Percentiles rank a stretch among this genome's conserved stretches.
Conservation (phyloP, 2,329 filamentous ascomycete species). For the Colletotrichum incanum region DNA sequence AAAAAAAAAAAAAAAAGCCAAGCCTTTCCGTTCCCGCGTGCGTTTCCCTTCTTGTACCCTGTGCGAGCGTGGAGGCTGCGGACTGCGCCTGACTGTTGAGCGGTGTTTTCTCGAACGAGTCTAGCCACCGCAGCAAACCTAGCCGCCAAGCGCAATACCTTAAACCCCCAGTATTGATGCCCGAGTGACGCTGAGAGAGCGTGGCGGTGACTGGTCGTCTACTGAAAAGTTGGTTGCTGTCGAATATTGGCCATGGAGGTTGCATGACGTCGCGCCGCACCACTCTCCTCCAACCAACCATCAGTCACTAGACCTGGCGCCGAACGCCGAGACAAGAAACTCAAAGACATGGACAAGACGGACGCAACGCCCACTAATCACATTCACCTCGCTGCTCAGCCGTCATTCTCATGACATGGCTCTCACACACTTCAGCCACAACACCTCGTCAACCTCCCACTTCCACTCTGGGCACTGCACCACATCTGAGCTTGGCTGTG, state of each 20-base stretch:
- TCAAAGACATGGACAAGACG: slow-evolving; percentile 20
- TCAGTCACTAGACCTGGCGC: slow-evolving; percentile 1
- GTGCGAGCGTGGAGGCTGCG: not conserved
- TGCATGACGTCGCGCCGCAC: slow-evolving; percentile 38
- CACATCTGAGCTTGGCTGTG: slow-evolving; percentile 13
- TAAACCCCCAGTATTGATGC: not conserved
- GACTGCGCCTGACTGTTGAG: slow-evolving; percentile 17
- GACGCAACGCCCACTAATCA: slow-evolving; percentile 28
- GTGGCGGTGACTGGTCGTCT: slow-evolving; percentile 25
- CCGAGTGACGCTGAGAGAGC: slow-evolving; percentile 19
- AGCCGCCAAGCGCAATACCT: slow-evolving; percentile 13
- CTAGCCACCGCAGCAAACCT: slow-evolving; percentile 14
- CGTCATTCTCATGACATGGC: slow-evolving; percentile 14
- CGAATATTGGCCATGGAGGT: slow-evolving; percentile 20
- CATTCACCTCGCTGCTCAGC: not conserved
- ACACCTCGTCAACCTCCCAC: slow-evolving; percentile 1
- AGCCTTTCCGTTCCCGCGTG: slow-evolving; percentile 24
- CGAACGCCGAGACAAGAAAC: slow-evolving; percentile 38
- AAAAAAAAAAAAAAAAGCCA: too few relatives aligned
- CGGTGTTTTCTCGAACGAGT: not conserved
- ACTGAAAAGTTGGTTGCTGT: not conserved
- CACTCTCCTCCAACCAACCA: slow-evolving; percentile 3
- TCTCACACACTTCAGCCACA: slow-evolving; percentile 31
- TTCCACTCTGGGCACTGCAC: not conserved
- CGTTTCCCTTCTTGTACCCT: not conserved